Evolutionary conservation across 73 alveolate species (phyloP), one percentile per base, ranked within the genome.

Genomic region (Paramecium sonneborni): DNA sequence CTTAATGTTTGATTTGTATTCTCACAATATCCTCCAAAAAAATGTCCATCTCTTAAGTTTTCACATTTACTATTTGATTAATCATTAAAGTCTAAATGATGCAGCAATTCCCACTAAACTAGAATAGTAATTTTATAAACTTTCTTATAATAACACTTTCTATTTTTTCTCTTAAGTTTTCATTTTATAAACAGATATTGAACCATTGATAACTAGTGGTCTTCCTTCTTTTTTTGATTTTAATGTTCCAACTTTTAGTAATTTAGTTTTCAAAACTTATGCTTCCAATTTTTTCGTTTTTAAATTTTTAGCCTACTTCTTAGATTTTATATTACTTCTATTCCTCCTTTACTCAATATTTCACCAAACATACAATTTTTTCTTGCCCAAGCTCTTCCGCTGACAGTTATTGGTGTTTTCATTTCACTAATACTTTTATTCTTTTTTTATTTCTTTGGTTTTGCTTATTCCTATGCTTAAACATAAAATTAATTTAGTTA

Each of bases 1-100:
- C 76, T 79, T 18, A 79, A 24, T 2, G 90, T 79, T 44, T 79
- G 10, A 74, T 74, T 74, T 3, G 56, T 39, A 23, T 79, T 26
- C 18, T 79, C 41, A 26, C 90, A 79, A 79, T 39, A 21, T 2
- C 90, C 90, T 1, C 90, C 90, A 23, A 41, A 79, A n/a, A 10
- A 79, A 34, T 79, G 69, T 12, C 69, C 90, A 79, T 79, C 90
- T 39, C 90, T 39, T 28, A 79, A 18, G 23, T 44, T 44, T 44
- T 79, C 90, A 43, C 90, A 79, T 44, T 79, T 79, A 20, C 35
- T 30, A 79, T 41, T 34, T 4, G 12, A 14, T 28, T 28, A 5
- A 70, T 70, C 86, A 4, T 30, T 70, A 32, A 70, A 70, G 14
- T 70, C 86, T 72, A 38, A 39, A 76, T 38, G 70, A 15, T 3